Base-by-base conservation (phyloP, 306 rosid species). In the Amphicarpaea edgeworthii region DNA sequence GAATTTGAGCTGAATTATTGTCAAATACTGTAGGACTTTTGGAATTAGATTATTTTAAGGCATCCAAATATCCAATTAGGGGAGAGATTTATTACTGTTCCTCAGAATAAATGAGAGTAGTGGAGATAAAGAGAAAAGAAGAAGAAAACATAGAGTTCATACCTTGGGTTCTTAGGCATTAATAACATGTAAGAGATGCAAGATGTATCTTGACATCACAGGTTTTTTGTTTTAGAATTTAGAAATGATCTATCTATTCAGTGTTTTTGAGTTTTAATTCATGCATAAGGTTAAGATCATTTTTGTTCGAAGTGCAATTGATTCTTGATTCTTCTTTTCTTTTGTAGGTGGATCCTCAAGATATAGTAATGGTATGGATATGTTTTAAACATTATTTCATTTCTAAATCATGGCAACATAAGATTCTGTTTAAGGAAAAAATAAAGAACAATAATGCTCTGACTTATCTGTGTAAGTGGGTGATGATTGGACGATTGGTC, bases 261-360 rank as follows among this genome's bases (percentile, higher is more conserved):
- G 14, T 45, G 58, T 59, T 26, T 26, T 57, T 73, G 37, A 62
- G 61, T 76, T 75, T 61, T 53, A 4, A 81, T 72, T 71, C 5
- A 37, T 67, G 80, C 55, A 54, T 9, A 43, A 73, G 77, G 37
- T 65, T 20, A 19, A 46, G 37, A 57, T 40, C 16, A 38, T 53
- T 77, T 10, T 59, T 38, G 16, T 42, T 74, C 43, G 73, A 63
- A 46, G 21, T 77, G 55, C 74, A 41, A 79, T 43, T 87, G 81
- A 73, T 81, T 45, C 37, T 61, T 43, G 4, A 47, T 26, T 28
- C 24, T 75, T 51, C 50, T 66, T 73, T 73, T 63, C 50, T 21
- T 78, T 69, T 82, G 77, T 93, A 96, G 99, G 99, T 95, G 89
- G 99, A 95, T 89, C 99, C 96, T 73, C 98, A 95, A 90, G 99